phyloP scores from a whole-genome alignment of 78 protist genomes.

The Creolimax fragrantissima region DNA sequence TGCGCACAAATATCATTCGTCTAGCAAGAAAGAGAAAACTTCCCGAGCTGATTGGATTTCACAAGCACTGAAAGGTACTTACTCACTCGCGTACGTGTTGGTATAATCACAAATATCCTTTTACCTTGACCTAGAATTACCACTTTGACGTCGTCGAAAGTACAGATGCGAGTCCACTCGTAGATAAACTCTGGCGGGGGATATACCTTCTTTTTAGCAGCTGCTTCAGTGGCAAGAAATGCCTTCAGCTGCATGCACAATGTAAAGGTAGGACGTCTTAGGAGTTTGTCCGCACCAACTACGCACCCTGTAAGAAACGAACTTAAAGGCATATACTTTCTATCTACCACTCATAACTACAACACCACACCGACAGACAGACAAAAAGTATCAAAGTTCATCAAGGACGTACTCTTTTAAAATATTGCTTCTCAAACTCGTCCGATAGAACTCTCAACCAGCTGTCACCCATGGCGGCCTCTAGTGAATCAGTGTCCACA shows the following conservation, averaged over 20 bases:
- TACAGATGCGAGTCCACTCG: not conserved
- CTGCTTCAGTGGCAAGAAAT: not conserved
- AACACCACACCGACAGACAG: too few species aligned
- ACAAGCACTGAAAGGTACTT: too few species aligned
- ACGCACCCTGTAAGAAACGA: too few species aligned
- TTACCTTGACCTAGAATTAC: conserved; percentile 23
- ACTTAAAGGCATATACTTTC: too few species aligned
- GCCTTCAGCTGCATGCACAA: not conserved
- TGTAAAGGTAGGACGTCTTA: not conserved
- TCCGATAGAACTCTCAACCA: not conserved
- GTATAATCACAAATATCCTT: too few species aligned
- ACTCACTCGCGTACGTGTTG: too few species aligned
- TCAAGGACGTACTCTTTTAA: not conserved
- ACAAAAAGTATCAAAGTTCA: too few species aligned
- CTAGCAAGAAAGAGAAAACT: too few species aligned
- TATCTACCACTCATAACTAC: too few species aligned
- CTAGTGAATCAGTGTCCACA: not conserved
- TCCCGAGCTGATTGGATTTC: too few species aligned
- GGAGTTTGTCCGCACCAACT: too few species aligned
- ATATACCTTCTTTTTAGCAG: not conserved
- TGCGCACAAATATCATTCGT: too few species aligned
- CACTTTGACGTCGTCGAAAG: conserved; percentile 14
- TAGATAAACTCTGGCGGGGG: not conserved
- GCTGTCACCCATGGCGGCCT: not conserved
- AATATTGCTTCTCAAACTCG: conserved; percentile 1